Percentiles rank a stretch among this genome's conserved stretches.
phyloP scores from a whole-genome alignment of 2,329 filamentous ascomycete species.

The Aspergillus jensenii region DNA sequence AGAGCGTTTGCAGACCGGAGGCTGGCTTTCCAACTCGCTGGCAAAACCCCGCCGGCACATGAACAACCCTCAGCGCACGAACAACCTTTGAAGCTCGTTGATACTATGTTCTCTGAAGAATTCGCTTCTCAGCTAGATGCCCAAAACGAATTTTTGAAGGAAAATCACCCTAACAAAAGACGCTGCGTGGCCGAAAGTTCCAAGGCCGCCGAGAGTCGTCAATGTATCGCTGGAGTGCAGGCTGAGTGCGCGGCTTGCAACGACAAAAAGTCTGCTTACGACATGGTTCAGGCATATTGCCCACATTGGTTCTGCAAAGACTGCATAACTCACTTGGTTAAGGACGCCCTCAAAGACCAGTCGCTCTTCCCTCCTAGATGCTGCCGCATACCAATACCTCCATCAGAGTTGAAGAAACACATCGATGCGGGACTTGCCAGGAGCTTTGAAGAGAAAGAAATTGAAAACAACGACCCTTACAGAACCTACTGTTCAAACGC shows the following conservation, averaged over 20 bases:
- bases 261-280: neutral
- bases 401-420: conserved; percentile 6
- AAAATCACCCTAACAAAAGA: neutral
- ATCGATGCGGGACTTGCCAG: conserved; percentile 6
- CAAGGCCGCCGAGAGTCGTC: neutral
- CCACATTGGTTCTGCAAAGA: conserved; percentile 23
- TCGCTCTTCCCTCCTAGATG: conserved; percentile 29
- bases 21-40: neutral
- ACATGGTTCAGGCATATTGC: conserved; percentile 12
- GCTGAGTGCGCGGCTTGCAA: conserved; percentile 12
- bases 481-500: conserved; percentile 27
- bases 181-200: neutral
- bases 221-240: neutral
- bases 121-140: neutral
- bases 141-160: neutral
- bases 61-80: neutral
- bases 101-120: neutral
- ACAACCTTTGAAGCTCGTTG: conserved; percentile 1
- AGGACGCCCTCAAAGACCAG: conserved; percentile 20
- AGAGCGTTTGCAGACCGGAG: conserved; percentile 1
- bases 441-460: conserved; percentile 20
- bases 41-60: neutral
- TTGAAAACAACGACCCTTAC: conserved; percentile 23
- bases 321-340: conserved; percentile 21
- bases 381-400: conserved; percentile 23